Conservation (phyloP, 495 filamentous ascomycete genomes). For the Neurospora discreta region DNA sequence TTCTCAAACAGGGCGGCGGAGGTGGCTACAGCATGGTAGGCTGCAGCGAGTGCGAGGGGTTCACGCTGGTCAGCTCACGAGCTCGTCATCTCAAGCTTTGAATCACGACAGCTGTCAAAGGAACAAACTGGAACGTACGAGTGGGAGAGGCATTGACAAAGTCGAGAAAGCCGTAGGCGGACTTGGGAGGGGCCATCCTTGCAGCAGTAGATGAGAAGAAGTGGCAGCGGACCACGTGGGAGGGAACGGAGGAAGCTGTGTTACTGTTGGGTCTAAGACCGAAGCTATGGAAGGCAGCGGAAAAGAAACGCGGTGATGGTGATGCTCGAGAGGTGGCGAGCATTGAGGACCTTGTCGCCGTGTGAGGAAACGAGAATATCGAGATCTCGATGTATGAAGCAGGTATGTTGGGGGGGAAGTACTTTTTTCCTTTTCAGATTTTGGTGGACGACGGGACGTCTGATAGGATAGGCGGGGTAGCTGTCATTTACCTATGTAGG, state of each 20-base stretch:
- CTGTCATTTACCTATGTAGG: background rate
- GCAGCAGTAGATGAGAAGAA: conserved; percentile 13
- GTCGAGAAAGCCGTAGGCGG: conserved; percentile 31
- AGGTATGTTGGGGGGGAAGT: no score
- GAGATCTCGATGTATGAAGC: background rate
- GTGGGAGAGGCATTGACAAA: conserved; percentile 66
- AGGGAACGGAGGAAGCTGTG: conserved; percentile 1
- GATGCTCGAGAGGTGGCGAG: background rate
- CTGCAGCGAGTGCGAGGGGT: conserved; percentile 32
- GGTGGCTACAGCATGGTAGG: conserved; percentile 85
- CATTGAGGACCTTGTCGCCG: background rate
- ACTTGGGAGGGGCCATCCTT: conserved; percentile 48
- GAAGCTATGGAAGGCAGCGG: background rate
- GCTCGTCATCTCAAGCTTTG: background rate
- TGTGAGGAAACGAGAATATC: background rate
- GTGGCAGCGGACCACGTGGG: background rate
- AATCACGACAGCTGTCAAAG: background rate
- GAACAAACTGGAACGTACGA: conserved; percentile 44
- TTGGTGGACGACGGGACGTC: background rate
- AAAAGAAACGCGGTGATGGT: background rate
- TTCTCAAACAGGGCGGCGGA: conserved; percentile 61
- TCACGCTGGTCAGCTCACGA: background rate
- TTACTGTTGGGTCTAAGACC: background rate
- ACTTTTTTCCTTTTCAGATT: background rate
- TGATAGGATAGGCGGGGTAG: background rate